These are phyloP conservation scores for Pulveroboletus sp. DNA, from an alignment of 768 basidiomycete species.

Conservation along the genomic window DNA sequence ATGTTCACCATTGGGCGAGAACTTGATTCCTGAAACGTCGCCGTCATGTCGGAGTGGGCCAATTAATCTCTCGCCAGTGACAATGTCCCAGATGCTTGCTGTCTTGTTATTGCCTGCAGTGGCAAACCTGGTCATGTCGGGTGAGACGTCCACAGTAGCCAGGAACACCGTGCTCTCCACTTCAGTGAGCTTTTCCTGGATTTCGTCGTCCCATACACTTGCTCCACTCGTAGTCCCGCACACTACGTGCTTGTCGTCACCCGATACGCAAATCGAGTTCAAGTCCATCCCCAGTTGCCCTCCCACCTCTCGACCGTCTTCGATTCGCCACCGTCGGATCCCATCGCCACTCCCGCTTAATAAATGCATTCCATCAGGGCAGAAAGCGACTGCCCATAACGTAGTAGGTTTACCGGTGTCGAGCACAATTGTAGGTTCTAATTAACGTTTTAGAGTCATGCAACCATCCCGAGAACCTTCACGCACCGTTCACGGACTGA, in stretches of 20 bases:
- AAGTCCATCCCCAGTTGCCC: not conserved
- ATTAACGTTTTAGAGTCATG: too few relatives aligned
- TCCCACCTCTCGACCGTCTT: not conserved
- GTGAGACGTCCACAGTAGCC: not conserved
- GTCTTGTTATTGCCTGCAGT: too few relatives aligned
- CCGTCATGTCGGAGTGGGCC: not conserved
- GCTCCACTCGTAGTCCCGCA: not conserved
- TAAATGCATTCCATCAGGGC: not conserved
- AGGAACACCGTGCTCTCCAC: not conserved
- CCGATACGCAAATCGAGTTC: not conserved
- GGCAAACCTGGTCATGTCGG: not conserved
- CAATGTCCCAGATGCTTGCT: not conserved
- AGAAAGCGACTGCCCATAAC: not conserved
- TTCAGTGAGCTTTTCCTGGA: not conserved
- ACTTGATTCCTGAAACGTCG: not conserved
- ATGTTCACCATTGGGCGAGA: not conserved
- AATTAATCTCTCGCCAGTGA: not conserved
- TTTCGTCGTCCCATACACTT: not conserved
- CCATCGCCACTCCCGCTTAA: not conserved
- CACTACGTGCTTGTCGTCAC: not conserved
- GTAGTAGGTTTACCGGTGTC: not conserved
- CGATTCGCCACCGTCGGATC: not conserved
- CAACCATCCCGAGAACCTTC: too few relatives aligned
- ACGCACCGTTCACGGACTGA: not conserved
- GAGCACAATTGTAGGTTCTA: too few relatives aligned